Evolutionary conservation across 2,329 filamentous ascomycete species (phyloP).

Genomic region (Cordyceps sp.): DNA sequence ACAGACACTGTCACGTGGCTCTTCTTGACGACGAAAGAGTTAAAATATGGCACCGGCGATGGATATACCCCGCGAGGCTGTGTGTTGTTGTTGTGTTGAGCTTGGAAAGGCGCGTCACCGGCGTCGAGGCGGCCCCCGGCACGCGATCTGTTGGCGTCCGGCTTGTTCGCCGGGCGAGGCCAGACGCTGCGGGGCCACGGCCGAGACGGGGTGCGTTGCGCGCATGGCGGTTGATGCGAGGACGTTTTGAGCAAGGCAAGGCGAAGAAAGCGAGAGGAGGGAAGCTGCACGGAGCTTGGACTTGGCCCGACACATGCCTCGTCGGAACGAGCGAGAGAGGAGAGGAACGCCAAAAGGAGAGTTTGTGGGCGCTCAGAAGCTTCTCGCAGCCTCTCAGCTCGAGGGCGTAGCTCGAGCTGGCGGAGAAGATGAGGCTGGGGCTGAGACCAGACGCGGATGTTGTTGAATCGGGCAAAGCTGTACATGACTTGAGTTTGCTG

Average conservation of each 20-base stretch:
- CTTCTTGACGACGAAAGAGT: constrained; percentile 17
- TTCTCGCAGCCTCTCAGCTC: constrained; percentile 3
- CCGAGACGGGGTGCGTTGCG: neutral
- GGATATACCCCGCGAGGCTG: constrained; percentile 24
- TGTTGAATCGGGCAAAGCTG: constrained; percentile 13
- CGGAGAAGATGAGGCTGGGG: constrained; percentile 9
- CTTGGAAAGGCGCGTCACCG: constrained; percentile 7
- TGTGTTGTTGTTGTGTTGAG: constrained; percentile 19
- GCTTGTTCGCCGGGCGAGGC: neutral
- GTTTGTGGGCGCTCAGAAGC: neutral
- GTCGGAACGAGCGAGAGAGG: constrained; percentile 1
- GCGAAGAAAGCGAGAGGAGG: constrained; percentile 8
- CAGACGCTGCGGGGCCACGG: constrained; percentile 1
- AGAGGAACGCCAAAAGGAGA: constrained; percentile 2
- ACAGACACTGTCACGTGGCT: constrained; percentile 17
- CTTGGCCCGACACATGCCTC: neutral
- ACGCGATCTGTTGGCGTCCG: neutral
- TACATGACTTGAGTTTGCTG: constrained; percentile 11
- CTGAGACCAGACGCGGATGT: constrained; percentile 11
- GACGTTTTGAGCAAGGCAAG: constrained; percentile 11
- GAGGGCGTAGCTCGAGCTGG: constrained; percentile 5
- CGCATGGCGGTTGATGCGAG: constrained; percentile 15
- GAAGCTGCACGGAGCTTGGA: constrained; percentile 4
- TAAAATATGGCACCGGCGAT: constrained; percentile 21
- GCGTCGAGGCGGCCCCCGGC: constrained; percentile 3